Evolutionary conservation across 345 rosid species (phyloP).

Genomic region (Aquilaria malaccensis): DNA sequence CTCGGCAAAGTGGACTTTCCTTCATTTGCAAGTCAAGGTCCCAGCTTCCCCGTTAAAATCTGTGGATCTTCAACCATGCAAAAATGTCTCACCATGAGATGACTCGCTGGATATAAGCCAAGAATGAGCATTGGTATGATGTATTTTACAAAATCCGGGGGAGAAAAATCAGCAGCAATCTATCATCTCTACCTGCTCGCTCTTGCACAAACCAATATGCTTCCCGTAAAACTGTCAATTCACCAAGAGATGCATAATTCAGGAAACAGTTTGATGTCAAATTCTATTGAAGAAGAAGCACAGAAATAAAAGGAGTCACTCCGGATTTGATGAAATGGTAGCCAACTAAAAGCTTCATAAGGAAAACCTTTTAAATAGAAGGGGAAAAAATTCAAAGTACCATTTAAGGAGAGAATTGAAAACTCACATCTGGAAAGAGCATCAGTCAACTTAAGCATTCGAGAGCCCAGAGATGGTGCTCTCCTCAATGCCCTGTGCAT

Average conservation of each 20-base stretch:
- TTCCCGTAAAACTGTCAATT: constrained; percentile 20
- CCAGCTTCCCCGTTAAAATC: no score
- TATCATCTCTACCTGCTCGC: constrained; percentile 21
- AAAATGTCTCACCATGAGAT: constrained; percentile 1
- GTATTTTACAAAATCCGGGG: constrained; percentile 4
- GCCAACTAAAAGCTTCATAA: not conserved
- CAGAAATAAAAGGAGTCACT: no score
- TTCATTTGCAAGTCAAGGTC: constrained; percentile 4
- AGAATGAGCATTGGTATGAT: no score
- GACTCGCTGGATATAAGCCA: no score
- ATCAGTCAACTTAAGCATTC: constrained; percentile 7
- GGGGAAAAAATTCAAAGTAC: not conserved
- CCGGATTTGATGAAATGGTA: no score
- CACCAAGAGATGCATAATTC: constrained; percentile 1
- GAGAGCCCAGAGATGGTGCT: constrained; percentile 17
- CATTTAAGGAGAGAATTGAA: constrained; percentile 1
- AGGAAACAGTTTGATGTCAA: no score
- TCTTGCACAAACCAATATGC: constrained; percentile 11
- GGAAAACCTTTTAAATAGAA: not conserved
- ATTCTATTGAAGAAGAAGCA: no score
- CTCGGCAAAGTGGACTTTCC: constrained; percentile 7
- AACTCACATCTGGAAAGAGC: constrained; percentile 31
- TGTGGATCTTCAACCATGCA: not conserved
- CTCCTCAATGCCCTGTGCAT: constrained; percentile 9
- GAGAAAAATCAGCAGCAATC: constrained; percentile 15